phyloP scores from a whole-genome alignment of 1,139 yeast species.

The Protomyces arabidopsidicola region DNA sequence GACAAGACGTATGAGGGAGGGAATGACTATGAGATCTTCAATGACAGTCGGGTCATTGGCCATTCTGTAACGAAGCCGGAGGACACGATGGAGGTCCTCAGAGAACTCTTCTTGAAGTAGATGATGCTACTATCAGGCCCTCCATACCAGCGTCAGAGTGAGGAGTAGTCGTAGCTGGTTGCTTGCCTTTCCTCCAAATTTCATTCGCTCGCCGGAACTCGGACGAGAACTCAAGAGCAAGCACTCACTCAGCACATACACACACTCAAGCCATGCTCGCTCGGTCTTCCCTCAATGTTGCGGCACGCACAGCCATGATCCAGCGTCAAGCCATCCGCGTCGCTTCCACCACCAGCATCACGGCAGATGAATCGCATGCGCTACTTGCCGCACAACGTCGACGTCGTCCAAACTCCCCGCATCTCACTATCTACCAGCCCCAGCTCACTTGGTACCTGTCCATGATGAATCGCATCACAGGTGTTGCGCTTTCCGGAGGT shows the following conservation, averaged over 20 bases:
- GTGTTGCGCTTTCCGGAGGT: constrained; percentile 72
- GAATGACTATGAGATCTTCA: constrained; percentile 94
- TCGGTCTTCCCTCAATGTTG: constrained; percentile 1
- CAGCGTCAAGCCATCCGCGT: constrained; percentile 13
- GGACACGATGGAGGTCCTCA: constrained; percentile 80
- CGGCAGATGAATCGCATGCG: constrained; percentile 60
- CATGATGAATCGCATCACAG: constrained; percentile 78
- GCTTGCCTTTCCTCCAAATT: neutral
- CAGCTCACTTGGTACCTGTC: constrained; percentile 83
- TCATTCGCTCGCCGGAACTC: neutral
- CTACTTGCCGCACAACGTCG: constrained; percentile 76
- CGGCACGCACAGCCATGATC: neutral
- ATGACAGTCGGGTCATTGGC: constrained; percentile 87
- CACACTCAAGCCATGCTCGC: constrained; percentile 1
- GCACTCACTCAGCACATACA: neutral
- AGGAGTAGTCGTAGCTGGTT: too few relatives aligned
- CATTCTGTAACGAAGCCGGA: constrained; percentile 85
- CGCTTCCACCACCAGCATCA: constrained; percentile 50
- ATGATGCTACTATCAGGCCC: neutral
- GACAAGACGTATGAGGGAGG: constrained; percentile 96
- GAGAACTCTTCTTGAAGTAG: constrained; percentile 57
- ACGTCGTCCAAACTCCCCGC: constrained; percentile 88
- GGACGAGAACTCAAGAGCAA: neutral
- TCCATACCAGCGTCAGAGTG: neutral
- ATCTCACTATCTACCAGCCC: constrained; percentile 80